Evolutionary conservation across 768 basidiomycete genomes (phyloP).

Genomic region (Termitomyces sp.): DNA sequence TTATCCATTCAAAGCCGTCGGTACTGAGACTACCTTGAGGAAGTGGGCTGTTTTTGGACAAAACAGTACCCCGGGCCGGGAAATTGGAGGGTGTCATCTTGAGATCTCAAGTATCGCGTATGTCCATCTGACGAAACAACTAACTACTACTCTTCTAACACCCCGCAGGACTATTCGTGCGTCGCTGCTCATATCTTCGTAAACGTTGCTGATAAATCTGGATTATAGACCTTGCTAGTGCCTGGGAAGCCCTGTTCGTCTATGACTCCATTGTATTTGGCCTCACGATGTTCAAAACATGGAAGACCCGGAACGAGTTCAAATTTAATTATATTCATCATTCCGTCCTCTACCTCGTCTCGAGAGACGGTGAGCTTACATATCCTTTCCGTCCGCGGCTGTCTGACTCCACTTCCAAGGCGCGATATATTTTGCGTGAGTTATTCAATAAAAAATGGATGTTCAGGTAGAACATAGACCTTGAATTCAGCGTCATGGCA

Average conservation of each 20-base stretch:
- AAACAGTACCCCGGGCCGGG: slow-evolving; percentile 17
- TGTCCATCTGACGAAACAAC: slow-evolving; percentile 2
- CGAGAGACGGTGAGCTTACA: slow-evolving; percentile 40
- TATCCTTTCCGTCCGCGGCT: background rate
- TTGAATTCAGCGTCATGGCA: slow-evolving; percentile 39
- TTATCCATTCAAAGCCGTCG: background rate
- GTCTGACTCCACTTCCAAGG: slow-evolving; percentile 24
- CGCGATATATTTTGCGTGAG: slow-evolving; percentile 53
- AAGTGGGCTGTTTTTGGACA: slow-evolving; percentile 43
- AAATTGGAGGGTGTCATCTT: slow-evolving; percentile 28
- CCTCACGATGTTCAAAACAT: slow-evolving; percentile 42
- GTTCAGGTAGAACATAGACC: background rate
- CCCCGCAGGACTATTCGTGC: slow-evolving; percentile 12
- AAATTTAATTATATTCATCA: slow-evolving; percentile 14
- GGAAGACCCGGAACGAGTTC: slow-evolving; percentile 25
- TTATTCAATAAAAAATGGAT: background rate
- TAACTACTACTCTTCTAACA: background rate
- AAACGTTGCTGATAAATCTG: background rate
- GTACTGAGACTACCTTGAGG: background rate
- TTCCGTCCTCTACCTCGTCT: slow-evolving; percentile 36
- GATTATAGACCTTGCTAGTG: slow-evolving; percentile 24
- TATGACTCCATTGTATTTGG: slow-evolving; percentile 44
- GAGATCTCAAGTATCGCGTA: slow-evolving; percentile 25
- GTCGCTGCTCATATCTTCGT: background rate
- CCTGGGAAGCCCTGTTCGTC: slow-evolving; percentile 49